A percentile compares a stretch with the other conserved stretches of the same genome.
Evolutionary conservation across 768 basidiomycete species (phyloP).

Genomic region (Lactifluus echinatus): DNA sequence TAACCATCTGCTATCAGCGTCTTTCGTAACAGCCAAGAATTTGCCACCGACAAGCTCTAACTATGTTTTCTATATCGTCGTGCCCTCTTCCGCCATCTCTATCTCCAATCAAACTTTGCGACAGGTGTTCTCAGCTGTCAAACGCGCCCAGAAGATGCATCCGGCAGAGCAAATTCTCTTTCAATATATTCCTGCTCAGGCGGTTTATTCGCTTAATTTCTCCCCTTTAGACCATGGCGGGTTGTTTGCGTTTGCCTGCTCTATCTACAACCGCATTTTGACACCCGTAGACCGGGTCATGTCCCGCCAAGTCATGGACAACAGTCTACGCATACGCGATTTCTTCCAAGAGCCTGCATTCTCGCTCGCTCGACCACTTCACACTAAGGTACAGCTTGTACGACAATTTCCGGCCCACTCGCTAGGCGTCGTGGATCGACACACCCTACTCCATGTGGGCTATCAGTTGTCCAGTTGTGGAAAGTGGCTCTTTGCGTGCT

Average conservation of each 20-base stretch:
- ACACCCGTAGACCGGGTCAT: slow-evolving; percentile 51
- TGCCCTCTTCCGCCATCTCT: slow-evolving; percentile 51
- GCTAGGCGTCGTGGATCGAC: slow-evolving; percentile 45
- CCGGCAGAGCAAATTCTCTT: slow-evolving; percentile 47
- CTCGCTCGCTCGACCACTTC: slow-evolving; percentile 43
- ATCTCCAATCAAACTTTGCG: slow-evolving; percentile 61
- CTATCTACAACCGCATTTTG: slow-evolving; percentile 65
- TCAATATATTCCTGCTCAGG: slow-evolving; percentile 65
- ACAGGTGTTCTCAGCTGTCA: slow-evolving; percentile 55
- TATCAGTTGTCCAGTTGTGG: slow-evolving; percentile 58
- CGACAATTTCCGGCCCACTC: slow-evolving; percentile 34
- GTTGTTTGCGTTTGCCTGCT: slow-evolving; percentile 45
- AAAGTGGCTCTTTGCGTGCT: slow-evolving; percentile 71
- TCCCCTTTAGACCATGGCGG: slow-evolving; percentile 35
- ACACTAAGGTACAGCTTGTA: slow-evolving; percentile 31
- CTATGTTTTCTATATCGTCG: slow-evolving; percentile 60
- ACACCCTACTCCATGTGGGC: slow-evolving; percentile 67
- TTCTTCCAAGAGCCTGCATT: slow-evolving; percentile 61
- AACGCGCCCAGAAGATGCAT: slow-evolving; percentile 43
- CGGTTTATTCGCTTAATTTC: slow-evolving; percentile 41
- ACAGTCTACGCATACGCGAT: slow-evolving; percentile 33
- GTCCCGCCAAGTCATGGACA: slow-evolving; percentile 42
- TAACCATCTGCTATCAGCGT: slow-evolving; percentile 29
- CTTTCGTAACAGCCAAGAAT: slow-evolving; percentile 35
- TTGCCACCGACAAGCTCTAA: slow-evolving; percentile 33